A percentile compares a stretch with the other conserved stretches of the same genome.
phyloP scores from a whole-genome alignment of 2,329 filamentous ascomycete genomes.

The Xylaria arbuscula region DNA sequence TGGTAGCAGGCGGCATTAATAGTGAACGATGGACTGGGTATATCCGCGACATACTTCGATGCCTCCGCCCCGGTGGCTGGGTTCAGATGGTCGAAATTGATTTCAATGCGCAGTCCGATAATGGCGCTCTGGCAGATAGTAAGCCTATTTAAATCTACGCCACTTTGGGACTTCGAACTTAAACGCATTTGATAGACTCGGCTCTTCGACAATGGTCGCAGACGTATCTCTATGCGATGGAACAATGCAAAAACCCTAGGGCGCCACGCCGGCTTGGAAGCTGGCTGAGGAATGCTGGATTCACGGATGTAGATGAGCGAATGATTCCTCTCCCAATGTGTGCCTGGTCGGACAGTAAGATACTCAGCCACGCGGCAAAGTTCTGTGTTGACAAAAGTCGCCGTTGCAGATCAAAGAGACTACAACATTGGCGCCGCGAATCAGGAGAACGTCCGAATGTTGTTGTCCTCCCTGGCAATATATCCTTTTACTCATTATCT shows the following conservation, averaged over 20 bases:
- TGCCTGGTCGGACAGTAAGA: slow-evolving; percentile 73
- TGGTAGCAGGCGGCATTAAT: slow-evolving; percentile 78
- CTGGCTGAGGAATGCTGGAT: slow-evolving; percentile 70
- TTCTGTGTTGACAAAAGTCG: slow-evolving; percentile 36
- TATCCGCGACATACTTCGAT: slow-evolving; percentile 77
- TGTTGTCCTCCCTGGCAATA: slow-evolving; percentile 66
- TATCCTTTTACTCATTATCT: slow-evolving; percentile 66
- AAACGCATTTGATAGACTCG: slow-evolving; percentile 59
- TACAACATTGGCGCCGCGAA: slow-evolving; percentile 66
- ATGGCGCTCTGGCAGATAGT: slow-evolving; percentile 77
- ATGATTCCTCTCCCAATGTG: slow-evolving; percentile 76
- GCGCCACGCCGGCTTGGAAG: slow-evolving; percentile 69
- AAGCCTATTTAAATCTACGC: slow-evolving; percentile 42
- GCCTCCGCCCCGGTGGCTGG: slow-evolving; percentile 83
- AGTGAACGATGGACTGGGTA: slow-evolving; percentile 78
- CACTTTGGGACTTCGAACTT: slow-evolving; percentile 18
- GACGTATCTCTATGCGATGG: slow-evolving; percentile 69
- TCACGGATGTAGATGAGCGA: slow-evolving; percentile 72
- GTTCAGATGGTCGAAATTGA: slow-evolving; percentile 90
- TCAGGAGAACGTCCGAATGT: slow-evolving; percentile 63
- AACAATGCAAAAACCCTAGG: slow-evolving; percentile 73
- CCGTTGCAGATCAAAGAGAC: slow-evolving; percentile 59
- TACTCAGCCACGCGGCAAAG: slow-evolving; percentile 14
- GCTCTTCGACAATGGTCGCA: slow-evolving; percentile 76
- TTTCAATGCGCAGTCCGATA: slow-evolving; percentile 86